Percentiles rank a stretch among this genome's conserved stretches.
Conservation (phyloP, 176 grass and related monocot species). For the Aegilops bicornis region DNA sequence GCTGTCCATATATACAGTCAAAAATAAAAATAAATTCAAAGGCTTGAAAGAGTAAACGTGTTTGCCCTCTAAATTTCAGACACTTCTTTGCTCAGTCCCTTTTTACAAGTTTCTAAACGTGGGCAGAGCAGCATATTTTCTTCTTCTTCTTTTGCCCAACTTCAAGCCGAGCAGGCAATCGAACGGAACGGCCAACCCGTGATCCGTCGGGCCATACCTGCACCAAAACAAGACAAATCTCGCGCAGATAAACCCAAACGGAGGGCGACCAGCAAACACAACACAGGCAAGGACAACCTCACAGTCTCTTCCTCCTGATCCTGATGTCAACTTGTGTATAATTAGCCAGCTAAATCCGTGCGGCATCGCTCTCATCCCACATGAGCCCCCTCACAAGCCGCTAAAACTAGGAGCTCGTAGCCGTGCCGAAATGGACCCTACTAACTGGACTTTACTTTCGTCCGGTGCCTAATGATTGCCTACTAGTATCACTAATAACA, state of each 20-base stretch:
- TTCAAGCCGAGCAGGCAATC: background rate
- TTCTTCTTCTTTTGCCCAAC: background rate
- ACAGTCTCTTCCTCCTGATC: slow-evolving; percentile 9
- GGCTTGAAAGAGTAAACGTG: background rate
- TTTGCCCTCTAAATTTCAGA: background rate
- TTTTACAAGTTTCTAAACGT: background rate
- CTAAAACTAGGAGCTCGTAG: background rate
- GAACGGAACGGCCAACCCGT: slow-evolving; percentile 25
- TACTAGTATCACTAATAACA: background rate
- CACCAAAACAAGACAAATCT: slow-evolving; percentile 27
- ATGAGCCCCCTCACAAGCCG: slow-evolving; percentile 33
- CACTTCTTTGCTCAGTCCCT: background rate
- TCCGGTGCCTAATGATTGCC: slow-evolving; percentile 16
- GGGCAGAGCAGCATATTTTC: background rate
- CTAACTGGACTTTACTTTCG: background rate
- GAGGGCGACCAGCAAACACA: slow-evolving; percentile 12
- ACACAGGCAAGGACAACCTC: slow-evolving; percentile 12
- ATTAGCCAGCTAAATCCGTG: slow-evolving; percentile 10
- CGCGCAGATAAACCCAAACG: slow-evolving; percentile 17
- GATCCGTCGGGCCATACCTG: slow-evolving; percentile 38
- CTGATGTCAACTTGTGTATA: slow-evolving; percentile 34
- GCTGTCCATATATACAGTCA: too few relatives aligned
- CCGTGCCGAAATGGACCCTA: slow-evolving; percentile 14
- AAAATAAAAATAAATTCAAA: background rate
- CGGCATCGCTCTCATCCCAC: slow-evolving; percentile 23